Evolutionary conservation across 148 eudicot genomes (phyloP).

Genomic region (Pouteria glomerata): DNA sequence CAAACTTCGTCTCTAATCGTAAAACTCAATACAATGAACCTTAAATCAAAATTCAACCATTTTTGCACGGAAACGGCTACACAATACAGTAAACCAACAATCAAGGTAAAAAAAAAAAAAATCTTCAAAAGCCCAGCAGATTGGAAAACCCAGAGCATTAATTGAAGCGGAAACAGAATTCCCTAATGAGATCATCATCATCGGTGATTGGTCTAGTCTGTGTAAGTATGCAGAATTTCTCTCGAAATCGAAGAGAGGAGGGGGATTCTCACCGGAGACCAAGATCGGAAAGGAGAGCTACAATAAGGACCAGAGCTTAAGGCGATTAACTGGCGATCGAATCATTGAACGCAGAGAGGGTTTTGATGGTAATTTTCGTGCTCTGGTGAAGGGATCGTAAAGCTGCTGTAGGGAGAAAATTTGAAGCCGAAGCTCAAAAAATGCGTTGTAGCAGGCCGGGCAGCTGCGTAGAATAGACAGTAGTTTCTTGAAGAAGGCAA

Average conservation of each 20-base stretch:
- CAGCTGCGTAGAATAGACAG: no score
- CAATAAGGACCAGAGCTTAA: neutral
- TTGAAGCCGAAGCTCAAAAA: no score
- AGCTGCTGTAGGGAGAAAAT: neutral
- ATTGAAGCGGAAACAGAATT: conserved; percentile 1
- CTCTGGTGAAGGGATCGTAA: neutral
- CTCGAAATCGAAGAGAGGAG: neutral
- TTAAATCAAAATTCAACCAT: neutral
- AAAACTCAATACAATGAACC: neutral
- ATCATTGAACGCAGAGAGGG: neutral
- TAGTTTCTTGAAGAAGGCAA: no score
- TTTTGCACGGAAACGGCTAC: neutral
- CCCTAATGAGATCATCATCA: neutral
- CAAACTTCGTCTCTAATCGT: neutral
- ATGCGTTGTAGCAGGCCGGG: no score
- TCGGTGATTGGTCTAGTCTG: no score
- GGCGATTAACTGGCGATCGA: neutral
- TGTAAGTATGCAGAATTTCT: no score
- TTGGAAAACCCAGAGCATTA: neutral
- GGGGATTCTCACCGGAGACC: conserved; percentile 13
- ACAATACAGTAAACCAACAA: no score
- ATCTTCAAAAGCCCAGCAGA: neutral
- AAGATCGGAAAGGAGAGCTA: conserved; percentile 16
- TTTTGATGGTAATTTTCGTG: neutral
- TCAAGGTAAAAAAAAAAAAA: no score